A percentile compares a stretch with the other conserved stretches of the same genome.
Conservation (phyloP, 2,329 filamentous ascomycete genomes). For the Fusarium lyarnte region DNA sequence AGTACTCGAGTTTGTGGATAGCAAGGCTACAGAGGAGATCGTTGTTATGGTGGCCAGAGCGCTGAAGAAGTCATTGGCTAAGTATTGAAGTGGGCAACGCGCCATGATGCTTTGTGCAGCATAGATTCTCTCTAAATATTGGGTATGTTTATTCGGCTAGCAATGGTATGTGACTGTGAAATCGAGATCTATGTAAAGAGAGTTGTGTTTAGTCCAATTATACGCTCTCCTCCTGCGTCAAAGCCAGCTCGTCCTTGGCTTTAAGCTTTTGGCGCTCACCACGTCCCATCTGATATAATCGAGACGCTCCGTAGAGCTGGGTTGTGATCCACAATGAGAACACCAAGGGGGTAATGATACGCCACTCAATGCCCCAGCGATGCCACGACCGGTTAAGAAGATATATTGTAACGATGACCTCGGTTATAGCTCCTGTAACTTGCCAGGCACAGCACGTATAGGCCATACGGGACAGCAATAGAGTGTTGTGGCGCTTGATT, state of each 20-base stretch:
- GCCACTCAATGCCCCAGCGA: background rate
- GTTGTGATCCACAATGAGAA: slow-evolving; percentile 12
- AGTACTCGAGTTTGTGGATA: background rate
- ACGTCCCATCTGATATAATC: slow-evolving; percentile 6
- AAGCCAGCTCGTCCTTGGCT: background rate
- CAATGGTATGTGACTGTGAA: background rate
- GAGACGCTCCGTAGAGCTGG: slow-evolving; percentile 8
- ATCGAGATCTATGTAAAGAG: background rate
- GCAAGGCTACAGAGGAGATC: background rate
- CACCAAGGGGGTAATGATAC: background rate
- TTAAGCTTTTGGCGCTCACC: background rate
- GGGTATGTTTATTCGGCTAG: background rate
- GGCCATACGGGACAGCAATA: background rate
- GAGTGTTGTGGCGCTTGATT: background rate
- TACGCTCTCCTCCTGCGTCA: background rate
- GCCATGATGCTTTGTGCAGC: background rate
- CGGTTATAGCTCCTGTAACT: background rate
- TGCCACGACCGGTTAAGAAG: slow-evolving; percentile 2
- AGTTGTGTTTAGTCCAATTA: background rate
- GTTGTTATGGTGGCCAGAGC: background rate
- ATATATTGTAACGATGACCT: slow-evolving; percentile 4
- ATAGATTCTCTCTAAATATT: background rate
- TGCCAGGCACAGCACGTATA: slow-evolving; percentile 11
- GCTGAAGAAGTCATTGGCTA: background rate
- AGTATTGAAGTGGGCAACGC: background rate